Conservation (phyloP, 2,329 filamentous ascomycete genomes). For the Stemphylium lycopersici region DNA sequence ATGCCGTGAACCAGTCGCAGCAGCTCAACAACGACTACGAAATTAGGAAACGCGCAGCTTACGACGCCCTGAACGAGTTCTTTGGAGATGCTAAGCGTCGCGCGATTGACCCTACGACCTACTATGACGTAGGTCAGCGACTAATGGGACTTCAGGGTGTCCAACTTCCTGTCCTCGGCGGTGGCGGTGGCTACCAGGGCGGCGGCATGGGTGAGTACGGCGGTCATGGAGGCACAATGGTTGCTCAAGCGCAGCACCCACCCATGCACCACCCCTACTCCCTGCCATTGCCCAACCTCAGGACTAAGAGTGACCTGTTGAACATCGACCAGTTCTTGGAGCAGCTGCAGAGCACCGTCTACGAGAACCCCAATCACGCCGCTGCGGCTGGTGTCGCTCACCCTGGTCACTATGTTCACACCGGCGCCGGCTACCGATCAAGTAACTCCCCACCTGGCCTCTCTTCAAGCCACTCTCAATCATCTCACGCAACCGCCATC, state of each 20-base stretch:
- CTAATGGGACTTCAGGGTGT: conserved; percentile 80
- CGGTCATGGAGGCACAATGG: conserved; percentile 60
- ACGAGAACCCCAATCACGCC: conserved; percentile 86
- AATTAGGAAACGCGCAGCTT: conserved; percentile 77
- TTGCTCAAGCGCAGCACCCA: conserved; percentile 62
- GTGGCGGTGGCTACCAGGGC: conserved; percentile 33
- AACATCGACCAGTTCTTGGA: conserved; percentile 95
- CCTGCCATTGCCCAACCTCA: conserved; percentile 84
- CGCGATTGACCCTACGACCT: conserved; percentile 86
- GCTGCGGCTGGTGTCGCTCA: conserved; percentile 79
- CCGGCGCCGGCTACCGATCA: conserved; percentile 58
- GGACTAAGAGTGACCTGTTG: conserved; percentile 91
- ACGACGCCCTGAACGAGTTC: conserved; percentile 90
- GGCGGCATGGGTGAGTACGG: conserved; percentile 59
- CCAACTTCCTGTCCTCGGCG: conserved; percentile 54
- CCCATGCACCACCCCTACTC: conserved; percentile 83
- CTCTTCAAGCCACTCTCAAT: conserved; percentile 47
- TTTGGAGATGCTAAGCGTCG: conserved; percentile 92
- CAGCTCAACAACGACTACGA: conserved; percentile 73
- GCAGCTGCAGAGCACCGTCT: conserved; percentile 94
- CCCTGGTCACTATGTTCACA: conserved; percentile 70
- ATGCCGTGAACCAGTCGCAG: conserved; percentile 70
- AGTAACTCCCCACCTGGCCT: conserved; percentile 62
- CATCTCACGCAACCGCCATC: conserved; percentile 60
- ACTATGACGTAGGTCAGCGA: conserved; percentile 87